phyloP scores from a whole-genome alignment of 2,329 filamentous ascomycete genomes.

The Fusarium tjaetaba region DNA sequence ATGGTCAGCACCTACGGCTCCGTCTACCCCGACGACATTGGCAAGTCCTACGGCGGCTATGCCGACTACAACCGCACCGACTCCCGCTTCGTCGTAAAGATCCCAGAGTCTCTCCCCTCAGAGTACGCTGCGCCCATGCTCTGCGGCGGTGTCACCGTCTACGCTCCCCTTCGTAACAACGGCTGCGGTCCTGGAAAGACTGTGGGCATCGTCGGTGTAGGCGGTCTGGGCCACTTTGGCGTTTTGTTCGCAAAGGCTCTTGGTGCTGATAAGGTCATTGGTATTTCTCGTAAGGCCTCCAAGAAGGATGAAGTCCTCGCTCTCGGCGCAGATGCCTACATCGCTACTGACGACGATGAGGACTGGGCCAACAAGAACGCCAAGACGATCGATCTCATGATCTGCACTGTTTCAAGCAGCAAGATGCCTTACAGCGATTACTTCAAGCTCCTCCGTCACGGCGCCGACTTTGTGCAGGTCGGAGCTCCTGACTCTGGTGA shows the following conservation, averaged over 20 bases:
- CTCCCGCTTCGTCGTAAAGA: conserved; percentile 59
- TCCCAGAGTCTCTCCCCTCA: conserved; percentile 53
- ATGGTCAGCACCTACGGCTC: conserved; percentile 62
- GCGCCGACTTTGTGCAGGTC: conserved; percentile 72
- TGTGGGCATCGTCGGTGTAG: conserved; percentile 73
- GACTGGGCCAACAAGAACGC: conserved; percentile 64
- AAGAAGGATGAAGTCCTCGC: conserved; percentile 65
- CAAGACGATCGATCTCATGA: conserved; percentile 64
- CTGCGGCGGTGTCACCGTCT: conserved; percentile 75
- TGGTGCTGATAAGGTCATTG: conserved; percentile 67
- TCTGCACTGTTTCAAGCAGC: conserved; percentile 63
- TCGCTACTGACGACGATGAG: conserved; percentile 55
- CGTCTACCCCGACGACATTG: conserved; percentile 58
- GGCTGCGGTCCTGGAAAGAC: conserved; percentile 72
- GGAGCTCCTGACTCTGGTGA: conserved; percentile 49
- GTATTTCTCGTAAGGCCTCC: conserved; percentile 61
- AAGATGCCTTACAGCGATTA: conserved; percentile 71
- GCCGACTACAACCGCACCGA: conserved; percentile 47
- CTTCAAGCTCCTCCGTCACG: conserved; percentile 65
- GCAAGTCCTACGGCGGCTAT: conserved; percentile 59
- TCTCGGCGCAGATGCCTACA: conserved; percentile 64
- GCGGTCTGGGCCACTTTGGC: conserved; percentile 74
- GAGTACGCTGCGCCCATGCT: conserved; percentile 69
- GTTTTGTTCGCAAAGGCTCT: conserved; percentile 74
- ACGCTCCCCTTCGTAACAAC: conserved; percentile 67